Conservation (phyloP, 2,329 filamentous ascomycete genomes). For the Leptographium wingfieldii region DNA sequence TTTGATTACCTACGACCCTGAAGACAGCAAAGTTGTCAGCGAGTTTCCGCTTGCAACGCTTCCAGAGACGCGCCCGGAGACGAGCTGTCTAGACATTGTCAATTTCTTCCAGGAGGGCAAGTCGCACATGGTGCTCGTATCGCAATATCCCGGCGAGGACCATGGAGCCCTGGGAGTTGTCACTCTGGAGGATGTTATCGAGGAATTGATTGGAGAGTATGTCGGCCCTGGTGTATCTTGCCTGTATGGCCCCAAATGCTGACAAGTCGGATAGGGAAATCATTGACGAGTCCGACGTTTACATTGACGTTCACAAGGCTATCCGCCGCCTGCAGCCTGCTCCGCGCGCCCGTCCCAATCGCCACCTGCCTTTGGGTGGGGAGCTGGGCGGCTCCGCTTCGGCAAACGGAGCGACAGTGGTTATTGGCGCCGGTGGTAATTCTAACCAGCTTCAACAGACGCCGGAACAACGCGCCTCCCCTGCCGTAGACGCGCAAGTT, state of each 20-base stretch:
- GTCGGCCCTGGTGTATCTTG: conserved; percentile 19
- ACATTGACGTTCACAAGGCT: conserved; percentile 95
- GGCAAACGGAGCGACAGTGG: conserved; percentile 16
- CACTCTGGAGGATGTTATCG: conserved; percentile 94
- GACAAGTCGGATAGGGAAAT: conserved; percentile 56
- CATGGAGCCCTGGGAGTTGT: conserved; percentile 86
- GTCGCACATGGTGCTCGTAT: conserved; percentile 96
- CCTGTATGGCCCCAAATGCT: neutral
- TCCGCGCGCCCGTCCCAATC: conserved; percentile 53
- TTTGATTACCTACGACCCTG: conserved; percentile 94
- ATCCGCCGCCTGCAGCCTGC: conserved; percentile 81
- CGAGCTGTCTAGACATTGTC: conserved; percentile 94
- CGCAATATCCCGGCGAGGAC: conserved; percentile 78
- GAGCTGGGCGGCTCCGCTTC: neutral
- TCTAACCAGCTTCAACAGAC: conserved; percentile 9
- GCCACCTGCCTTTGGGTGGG: conserved; percentile 19
- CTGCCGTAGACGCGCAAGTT: conserved; percentile 19
- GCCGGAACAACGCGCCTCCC: neutral
- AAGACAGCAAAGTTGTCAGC: conserved; percentile 73
- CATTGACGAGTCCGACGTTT: conserved; percentile 96
- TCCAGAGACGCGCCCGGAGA: conserved; percentile 88
- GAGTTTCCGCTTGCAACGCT: conserved; percentile 90
- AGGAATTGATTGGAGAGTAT: conserved; percentile 94
- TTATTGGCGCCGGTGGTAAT: conserved; percentile 16
- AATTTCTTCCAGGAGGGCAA: conserved; percentile 99